phyloP scores from a whole-genome alignment of 2,329 filamentous ascomycete genomes.

The Chrysoporthe austroafricana region DNA sequence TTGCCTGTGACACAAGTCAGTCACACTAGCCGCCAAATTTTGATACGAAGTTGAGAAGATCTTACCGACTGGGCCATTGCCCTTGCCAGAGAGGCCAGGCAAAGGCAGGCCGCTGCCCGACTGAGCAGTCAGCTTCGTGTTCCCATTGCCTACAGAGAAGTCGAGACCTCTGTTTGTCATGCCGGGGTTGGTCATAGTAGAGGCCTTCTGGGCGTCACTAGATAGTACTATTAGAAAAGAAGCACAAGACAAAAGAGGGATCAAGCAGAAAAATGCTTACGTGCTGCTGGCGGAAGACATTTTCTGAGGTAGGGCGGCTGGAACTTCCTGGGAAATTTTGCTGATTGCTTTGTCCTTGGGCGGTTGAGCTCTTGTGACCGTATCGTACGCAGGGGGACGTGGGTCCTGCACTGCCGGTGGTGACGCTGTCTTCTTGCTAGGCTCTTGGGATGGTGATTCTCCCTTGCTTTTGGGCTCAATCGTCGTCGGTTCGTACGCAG shows the following conservation, averaged over 20 bases:
- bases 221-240: not conserved
- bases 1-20: constrained; percentile 42
- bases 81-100: constrained; percentile 17
- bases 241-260: not conserved
- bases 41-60: not conserved
- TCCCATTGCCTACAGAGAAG: constrained; percentile 10
- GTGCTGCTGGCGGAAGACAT: constrained; percentile 21
- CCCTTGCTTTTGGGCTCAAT: not conserved
- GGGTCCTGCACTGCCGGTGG: not conserved
- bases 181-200: constrained; percentile 6
- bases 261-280: constrained; percentile 12
- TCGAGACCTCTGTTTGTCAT: constrained; percentile 13
- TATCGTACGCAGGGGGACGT: not conserved
- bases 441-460: not conserved
- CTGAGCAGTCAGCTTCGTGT: constrained; percentile 13
- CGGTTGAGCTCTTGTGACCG: not conserved
- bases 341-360: not conserved
- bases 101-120: constrained; percentile 12
- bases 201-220: constrained; percentile 22
- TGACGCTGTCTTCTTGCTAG: not conserved
- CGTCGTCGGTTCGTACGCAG: not conserved
- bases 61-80: constrained; percentile 21
- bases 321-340: not conserved
- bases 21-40: too few relatives aligned
- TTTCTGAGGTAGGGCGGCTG: not conserved